A percentile compares a stretch with the other conserved stretches of the same genome.
phyloP scores from a whole-genome alignment of 2,329 filamentous ascomycete species.

The Aspergillus sp. region DNA sequence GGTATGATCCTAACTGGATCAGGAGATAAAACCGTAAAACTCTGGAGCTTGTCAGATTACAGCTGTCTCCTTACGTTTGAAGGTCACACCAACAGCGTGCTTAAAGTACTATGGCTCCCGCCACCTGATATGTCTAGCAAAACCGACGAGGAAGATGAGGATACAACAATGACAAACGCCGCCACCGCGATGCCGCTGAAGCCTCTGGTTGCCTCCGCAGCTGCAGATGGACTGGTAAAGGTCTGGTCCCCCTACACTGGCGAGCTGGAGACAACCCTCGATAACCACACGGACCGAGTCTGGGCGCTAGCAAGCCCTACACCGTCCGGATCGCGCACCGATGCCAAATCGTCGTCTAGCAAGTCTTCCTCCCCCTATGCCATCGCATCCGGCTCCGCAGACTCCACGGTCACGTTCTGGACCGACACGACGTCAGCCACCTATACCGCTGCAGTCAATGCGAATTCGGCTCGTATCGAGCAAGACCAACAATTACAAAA shows the following conservation, averaged over 20 bases:
- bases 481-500: conserved; percentile 94
- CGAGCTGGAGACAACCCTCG: conserved; percentile 83
- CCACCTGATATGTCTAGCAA: conserved; percentile 42
- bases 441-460: conserved; percentile 69
- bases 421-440: conserved; percentile 84
- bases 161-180: conserved; percentile 28
- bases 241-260: conserved; percentile 88
- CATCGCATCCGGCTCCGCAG: conserved; percentile 85
- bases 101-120: conserved; percentile 88
- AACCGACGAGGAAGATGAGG: conserved; percentile 34
- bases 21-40: conserved; percentile 92
- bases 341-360: conserved; percentile 31
- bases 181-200: conserved; percentile 27
- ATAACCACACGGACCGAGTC: conserved; percentile 95
- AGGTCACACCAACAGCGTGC: conserved; percentile 90
- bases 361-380: conserved; percentile 54
- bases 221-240: conserved; percentile 92
- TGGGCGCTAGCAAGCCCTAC: conserved; percentile 79
- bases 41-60: conserved; percentile 93
- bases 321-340: conserved; percentile 33
- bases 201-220: conserved; percentile 71
- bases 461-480: conserved; percentile 77
- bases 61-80: conserved; percentile 92
- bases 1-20: conserved; percentile 86
- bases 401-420: conserved; percentile 95